phyloP scores from a whole-genome alignment of 805 yeast species.

The Lipomyces sp. region DNA sequence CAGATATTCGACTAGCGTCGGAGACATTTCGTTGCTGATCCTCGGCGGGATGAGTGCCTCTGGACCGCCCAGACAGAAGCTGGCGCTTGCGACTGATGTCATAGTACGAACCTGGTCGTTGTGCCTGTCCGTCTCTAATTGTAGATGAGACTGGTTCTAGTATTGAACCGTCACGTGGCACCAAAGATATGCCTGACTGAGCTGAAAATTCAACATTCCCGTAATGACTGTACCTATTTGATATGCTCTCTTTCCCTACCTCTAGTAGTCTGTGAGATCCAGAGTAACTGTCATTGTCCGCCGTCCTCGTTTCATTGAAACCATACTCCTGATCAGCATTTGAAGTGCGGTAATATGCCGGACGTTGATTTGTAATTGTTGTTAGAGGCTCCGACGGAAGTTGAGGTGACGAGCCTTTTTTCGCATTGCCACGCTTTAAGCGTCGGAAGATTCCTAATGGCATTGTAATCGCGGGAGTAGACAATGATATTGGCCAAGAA shows the following conservation, averaged over 20 bases:
- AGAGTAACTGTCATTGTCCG: background rate
- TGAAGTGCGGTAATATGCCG: background rate
- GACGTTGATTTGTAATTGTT: background rate
- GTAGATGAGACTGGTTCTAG: background rate
- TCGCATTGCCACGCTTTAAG: background rate
- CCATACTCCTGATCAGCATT: background rate
- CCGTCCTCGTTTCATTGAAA: background rate
- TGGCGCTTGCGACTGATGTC: background rate
- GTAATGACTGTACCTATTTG: background rate
- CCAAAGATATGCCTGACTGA: background rate
- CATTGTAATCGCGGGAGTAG: background rate
- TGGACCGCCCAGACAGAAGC: background rate
- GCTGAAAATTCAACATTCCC: background rate
- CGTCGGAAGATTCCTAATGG: background rate
- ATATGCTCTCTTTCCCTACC: background rate
- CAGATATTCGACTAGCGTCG: background rate
- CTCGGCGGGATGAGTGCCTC: background rate
- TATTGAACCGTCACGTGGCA: background rate
- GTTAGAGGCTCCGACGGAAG: background rate
- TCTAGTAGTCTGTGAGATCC: background rate
- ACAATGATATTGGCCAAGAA: background rate
- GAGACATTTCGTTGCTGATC: background rate
- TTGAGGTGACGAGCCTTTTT: background rate
- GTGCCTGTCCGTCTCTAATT: background rate
- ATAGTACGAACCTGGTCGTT: background rate